Percentiles rank a stretch among this genome's conserved stretches.
phyloP scores from a whole-genome alignment of 1,139 yeast genomes.

The Magnusiomyces tetraspermus region DNA sequence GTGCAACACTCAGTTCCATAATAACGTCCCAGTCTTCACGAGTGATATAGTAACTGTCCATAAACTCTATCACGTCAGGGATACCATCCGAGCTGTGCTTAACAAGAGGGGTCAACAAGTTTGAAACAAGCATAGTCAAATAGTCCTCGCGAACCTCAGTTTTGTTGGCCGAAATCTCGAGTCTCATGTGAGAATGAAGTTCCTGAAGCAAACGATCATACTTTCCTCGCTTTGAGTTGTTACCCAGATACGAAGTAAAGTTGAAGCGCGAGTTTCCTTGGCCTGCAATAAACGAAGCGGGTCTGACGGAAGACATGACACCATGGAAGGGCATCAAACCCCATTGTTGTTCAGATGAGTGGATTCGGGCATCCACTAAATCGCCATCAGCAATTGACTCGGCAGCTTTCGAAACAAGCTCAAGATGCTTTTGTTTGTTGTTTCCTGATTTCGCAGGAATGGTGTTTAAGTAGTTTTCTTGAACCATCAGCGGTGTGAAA shows the following conservation, averaged over 20 bases:
- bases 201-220: slow-evolving; percentile 74
- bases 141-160: slow-evolving; percentile 70
- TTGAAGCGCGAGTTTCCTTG: slow-evolving; percentile 56
- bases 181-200: slow-evolving; percentile 76
- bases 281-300: slow-evolving; percentile 72
- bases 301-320: slow-evolving; percentile 73
- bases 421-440: slow-evolving; percentile 37
- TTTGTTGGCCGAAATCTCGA: slow-evolving; percentile 69
- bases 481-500: slow-evolving; percentile 90
- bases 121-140: slow-evolving; percentile 52
- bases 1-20: slow-evolving; percentile 73
- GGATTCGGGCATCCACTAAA: slow-evolving; percentile 65
- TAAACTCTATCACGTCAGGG: slow-evolving; percentile 48
- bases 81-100: slow-evolving; percentile 53
- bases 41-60: slow-evolving; percentile 80
- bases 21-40: slow-evolving; percentile 88
- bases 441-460: slow-evolving; percentile 35
- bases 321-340: slow-evolving; percentile 89
- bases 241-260: slow-evolving; percentile 86
- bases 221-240: slow-evolving; percentile 76
- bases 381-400: slow-evolving; percentile 79
- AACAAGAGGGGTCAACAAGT: slow-evolving; percentile 49
- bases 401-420: slow-evolving; percentile 67
- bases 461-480: slow-evolving; percentile 76
- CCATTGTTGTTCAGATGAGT: slow-evolving; percentile 95